Base-by-base conservation (phyloP, 306 rosid species). In the Medicago lupulina region DNA sequence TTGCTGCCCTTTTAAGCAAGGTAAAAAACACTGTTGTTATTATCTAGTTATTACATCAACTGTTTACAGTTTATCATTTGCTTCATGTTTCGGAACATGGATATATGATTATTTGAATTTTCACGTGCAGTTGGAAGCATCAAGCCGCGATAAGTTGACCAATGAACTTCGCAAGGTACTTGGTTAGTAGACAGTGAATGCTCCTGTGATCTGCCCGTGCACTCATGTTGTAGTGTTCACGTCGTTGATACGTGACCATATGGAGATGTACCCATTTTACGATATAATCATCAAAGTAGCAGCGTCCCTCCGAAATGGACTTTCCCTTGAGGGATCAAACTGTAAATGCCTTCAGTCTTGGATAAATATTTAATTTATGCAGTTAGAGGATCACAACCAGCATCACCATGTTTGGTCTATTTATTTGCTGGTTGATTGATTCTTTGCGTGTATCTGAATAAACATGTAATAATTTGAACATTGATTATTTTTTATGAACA, bases 1-100 rank as follows among this genome's bases (percentile, higher is more conserved):
- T 95, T 78, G 89, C 97, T 55, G 86, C 97, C 71, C 92, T 95
- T 85, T 76, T 95, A 87, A 89, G 89, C 97, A 90, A 92, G 93
- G 99, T 95, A 86, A 84, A 31, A 47, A 36, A 63, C 64, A 54
- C 14, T 46, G 14, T 46, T 57, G 23, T 50, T 58, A 3, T 55
- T n/a, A 15, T 70, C 23, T 4, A 25, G 15, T 54, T 44, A n/a
- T 70, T 75, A 41, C 53, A 34, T 70, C 2, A 14, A 70, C 8
- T 76, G 36, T 11, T 41, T 23, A 10, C 69, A n/a, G 15, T 51
- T 70, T 70, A 73, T 74, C 70, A 58, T 18, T 76, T 67, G 64
- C 18, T 80, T 31, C 14, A n/a, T 62, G 31, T 53, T 43, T 69
- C 41, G 77, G 21, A 80, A 75, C 76, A 7, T 53, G 69, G 55